Conservation (phyloP, 371 early-diverging fungal genomes). For the Paraphysoderma sedebokerense region DNA sequence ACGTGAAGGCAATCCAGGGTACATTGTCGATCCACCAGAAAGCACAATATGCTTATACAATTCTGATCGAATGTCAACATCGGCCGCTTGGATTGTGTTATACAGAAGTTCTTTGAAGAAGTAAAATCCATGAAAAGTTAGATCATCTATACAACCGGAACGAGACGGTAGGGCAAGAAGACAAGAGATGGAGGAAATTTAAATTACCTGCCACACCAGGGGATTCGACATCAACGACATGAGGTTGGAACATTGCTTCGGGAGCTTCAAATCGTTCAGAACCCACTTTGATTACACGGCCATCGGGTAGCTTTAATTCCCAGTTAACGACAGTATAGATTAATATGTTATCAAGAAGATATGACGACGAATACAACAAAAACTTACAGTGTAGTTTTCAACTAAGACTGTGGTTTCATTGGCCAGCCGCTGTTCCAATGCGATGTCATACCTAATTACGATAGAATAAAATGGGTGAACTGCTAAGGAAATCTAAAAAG, state of each 20-base stretch:
- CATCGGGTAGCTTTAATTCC: conserved; percentile 67
- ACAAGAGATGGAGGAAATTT: background rate
- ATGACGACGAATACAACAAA: background rate
- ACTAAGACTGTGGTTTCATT: conserved; percentile 91
- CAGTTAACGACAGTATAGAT: background rate
- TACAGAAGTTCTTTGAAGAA: conserved; percentile 60
- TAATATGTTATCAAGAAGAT: background rate
- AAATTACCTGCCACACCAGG: conserved; percentile 74
- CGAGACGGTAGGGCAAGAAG: background rate
- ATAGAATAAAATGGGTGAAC: no score
- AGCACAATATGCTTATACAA: conserved; percentile 92
- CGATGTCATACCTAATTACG: conserved; percentile 58
- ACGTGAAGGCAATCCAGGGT: conserved; percentile 88
- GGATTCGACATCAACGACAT: conserved; percentile 83
- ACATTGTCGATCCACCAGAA: conserved; percentile 96
- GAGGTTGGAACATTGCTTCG: conserved; percentile 94
- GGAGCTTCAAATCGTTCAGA: conserved; percentile 96
- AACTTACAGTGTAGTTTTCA: conserved; percentile 71
- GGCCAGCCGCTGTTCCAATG: conserved; percentile 83
- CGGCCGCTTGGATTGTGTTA: conserved; percentile 76
- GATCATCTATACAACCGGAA: background rate
- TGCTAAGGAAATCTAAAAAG: background rate
- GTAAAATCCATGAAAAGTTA: background rate
- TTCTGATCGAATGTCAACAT: conserved; percentile 82
- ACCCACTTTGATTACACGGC: conserved; percentile 92